Base-by-base conservation (phyloP, 2,329 filamentous ascomycete species). In the Beauveria bassiana region DNA sequence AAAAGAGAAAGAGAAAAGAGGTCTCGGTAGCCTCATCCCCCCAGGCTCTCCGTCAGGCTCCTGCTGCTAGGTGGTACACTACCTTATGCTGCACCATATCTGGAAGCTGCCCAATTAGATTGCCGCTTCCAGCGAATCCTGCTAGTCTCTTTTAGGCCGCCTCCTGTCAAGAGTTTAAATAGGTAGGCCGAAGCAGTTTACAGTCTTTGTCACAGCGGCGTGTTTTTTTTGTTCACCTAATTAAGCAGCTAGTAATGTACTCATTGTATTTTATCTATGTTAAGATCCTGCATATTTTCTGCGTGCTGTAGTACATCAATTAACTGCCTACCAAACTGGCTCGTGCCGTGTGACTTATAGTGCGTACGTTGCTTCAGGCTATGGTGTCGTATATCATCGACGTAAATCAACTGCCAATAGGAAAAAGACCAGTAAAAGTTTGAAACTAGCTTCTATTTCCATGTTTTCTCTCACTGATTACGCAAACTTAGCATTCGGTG, bases 101-200 rank as follows among this genome's bases (percentile, higher is more conserved):
- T 40, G 34, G 31, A 47, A n/a, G 12, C 38, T 20, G 26, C 24
- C 57, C 57, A 59, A 59, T 59, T 42, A 59, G 24, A 52, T 38
- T 45, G 57, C 57, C 47, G 47, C 38, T 59, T 52, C 49, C 47
- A 59, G 38, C 40, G n/a, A 45, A 45, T 52, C 40, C 45, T 12
- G 38, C 57, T 59, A 59, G 38, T 43, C 57, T 18, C 8, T 10
- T 52, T 52, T 38, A 14, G 47, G 46, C 18, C 38, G 46, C 4
- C 57, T 59, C 47, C 57, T 56, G 42, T 46, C 43, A 31, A 46
- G 53, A 56, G 34, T 56, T 55, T 56, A 34, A 34, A 12, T 34
- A 34, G 31, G 31, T 24, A 22, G 34, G 1, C n/a, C n/a, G 50
- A 20, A 38, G 16, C n/a, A 42, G 51, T 46, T 56, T 45, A 34